Evolutionary conservation across 164 flowering plant species (phyloP), one percentile per base, ranked within the genome.

Genomic region (Chloranthus sessilifolius): DNA sequence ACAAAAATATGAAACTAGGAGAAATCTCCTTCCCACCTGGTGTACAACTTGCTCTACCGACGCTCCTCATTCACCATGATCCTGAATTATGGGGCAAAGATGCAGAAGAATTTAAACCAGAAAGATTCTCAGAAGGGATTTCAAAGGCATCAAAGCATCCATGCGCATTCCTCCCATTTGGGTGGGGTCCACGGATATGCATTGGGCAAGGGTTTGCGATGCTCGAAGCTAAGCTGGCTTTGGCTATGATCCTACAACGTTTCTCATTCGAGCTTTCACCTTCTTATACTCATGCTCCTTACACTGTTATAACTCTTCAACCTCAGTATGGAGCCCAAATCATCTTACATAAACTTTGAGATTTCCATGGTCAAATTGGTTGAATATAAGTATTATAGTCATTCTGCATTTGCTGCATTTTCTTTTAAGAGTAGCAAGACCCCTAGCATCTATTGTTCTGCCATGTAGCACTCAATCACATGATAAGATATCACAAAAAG

Each of bases 261-360:
- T 40, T 40, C 44, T 40, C 44, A 7, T 40, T 40, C 19, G 17
- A 2, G 7, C 44, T 40, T 7, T 40, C 44, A 40, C 44, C 44
- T 10, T 40, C 20, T 7, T 40, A 40, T 17, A 40, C 43, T 8
- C 44, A 40, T 17, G 44, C 44, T 7, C 44, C 44, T 10, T 17
- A 17, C 44, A 7, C n/a, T 12, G 1, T 12, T 14, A 12, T 2
- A 12, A 40, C 2, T 40, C 20, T 2, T 7, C 44, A 40, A 40
- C 44, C 44, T 12, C 44, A 40, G 20, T 17, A 40, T 40, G n/a
- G n/a, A n/a, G n/a, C n/a, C n/a, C n/a, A n/a, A n/a, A n/a, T n/a
- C n/a, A n/a, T n/a, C n/a, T n/a, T n/a, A n/a, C n/a, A n/a, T n/a
- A n/a, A n/a, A n/a, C n/a, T n/a, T n/a, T n/a, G n/a, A n/a, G n/a